Conservation (phyloP, 371 early-diverging fungal species). For the Fennellomyces sp. region DNA sequence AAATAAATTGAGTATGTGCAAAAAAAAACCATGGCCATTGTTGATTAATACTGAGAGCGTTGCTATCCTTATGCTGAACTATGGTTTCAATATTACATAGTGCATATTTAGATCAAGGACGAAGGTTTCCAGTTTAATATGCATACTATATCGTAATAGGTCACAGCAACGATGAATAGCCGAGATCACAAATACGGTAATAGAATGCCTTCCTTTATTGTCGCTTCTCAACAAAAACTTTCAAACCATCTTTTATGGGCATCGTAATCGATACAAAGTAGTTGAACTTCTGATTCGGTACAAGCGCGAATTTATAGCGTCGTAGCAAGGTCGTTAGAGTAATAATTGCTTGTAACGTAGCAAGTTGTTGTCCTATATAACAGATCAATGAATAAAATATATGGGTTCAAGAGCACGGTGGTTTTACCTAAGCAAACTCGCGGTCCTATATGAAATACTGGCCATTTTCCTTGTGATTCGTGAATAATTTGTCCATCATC, state of each 20-base stretch:
- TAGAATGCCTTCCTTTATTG: too few relatives aligned
- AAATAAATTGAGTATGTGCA: too few relatives aligned
- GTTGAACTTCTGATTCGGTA: constrained; percentile 33
- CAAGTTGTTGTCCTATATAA: constrained; percentile 51
- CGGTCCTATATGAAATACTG: constrained; percentile 70
- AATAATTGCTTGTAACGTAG: constrained; percentile 45
- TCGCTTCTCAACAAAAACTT: constrained; percentile 29
- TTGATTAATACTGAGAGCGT: too few relatives aligned
- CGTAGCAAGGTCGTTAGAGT: constrained; percentile 36
- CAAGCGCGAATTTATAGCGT: constrained; percentile 43
- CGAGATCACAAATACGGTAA: too few relatives aligned
- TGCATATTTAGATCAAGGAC: too few relatives aligned
- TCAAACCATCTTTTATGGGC: constrained; percentile 49
- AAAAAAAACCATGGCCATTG: too few relatives aligned
- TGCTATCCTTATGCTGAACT: too few relatives aligned
- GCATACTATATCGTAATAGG: too few relatives aligned
- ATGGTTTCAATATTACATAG: too few relatives aligned
- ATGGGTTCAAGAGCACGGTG: not conserved
- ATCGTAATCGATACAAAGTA: constrained; percentile 38
- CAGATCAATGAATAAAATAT: too few relatives aligned
- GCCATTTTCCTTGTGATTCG: constrained; percentile 47
- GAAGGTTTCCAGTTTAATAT: too few relatives aligned
- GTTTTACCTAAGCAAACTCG: constrained; percentile 44
- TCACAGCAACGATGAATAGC: too few relatives aligned
- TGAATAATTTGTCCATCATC: constrained; percentile 33